Evolutionary conservation across 495 filamentous ascomycete species (phyloP).

Genomic region (Lichina pygmaea): DNA sequence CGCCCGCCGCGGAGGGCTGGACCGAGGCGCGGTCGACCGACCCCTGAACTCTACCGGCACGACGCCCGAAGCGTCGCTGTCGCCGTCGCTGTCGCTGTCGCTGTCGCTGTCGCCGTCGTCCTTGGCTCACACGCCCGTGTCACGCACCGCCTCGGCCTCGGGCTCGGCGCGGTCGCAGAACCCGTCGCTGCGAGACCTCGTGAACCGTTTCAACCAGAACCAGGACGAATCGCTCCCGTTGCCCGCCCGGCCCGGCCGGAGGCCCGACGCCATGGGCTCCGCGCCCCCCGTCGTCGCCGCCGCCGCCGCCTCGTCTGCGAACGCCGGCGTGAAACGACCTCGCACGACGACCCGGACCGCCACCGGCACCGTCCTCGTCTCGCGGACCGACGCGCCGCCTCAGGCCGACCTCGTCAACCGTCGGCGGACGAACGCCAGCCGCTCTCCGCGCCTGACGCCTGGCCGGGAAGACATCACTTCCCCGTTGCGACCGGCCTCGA

Average conservation of each 20-base stretch:
- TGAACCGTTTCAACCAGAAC: slow-evolving; percentile 2
- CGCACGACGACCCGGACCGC: background rate
- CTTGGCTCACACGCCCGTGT: background rate
- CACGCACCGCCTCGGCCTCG: background rate
- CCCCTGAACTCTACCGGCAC: background rate
- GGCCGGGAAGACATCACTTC: background rate
- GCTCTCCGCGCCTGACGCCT: background rate
- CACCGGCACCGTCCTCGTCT: background rate
- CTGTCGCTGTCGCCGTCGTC: background rate
- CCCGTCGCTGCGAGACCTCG: background rate
- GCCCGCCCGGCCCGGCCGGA: background rate
- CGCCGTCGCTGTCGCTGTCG: background rate
- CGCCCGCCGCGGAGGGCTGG: background rate
- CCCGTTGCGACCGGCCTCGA: background rate
- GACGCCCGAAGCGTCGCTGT: background rate
- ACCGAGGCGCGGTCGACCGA: background rate
- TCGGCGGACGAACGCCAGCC: background rate
- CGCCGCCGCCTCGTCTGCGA: background rate
- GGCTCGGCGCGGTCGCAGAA: background rate
- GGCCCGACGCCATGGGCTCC: background rate
- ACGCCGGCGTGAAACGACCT: background rate
- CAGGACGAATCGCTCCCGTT: background rate
- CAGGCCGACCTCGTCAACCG: background rate
- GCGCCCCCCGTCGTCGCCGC: background rate
- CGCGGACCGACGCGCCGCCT: background rate